Evolutionary conservation across 805 yeast species (phyloP), one percentile per base, ranked within the genome.

Genomic region (Cyberlindnera xishuangbannaensis): DNA sequence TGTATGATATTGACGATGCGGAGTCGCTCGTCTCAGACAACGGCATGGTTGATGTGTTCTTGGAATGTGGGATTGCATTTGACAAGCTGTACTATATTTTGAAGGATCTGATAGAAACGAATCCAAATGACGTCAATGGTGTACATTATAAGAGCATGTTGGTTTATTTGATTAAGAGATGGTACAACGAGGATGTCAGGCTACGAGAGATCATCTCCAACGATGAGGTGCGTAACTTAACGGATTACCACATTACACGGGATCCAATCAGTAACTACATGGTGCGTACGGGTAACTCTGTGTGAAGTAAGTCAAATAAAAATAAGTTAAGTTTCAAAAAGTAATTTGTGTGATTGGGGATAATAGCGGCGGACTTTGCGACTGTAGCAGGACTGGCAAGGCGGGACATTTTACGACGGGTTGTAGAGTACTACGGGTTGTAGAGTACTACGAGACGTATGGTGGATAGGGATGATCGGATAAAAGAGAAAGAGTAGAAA

Each of bases 181-280:
- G 92, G 92, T 81, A 76, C 55, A 57, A 66, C 28, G 65, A 66
- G 22, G 90, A 83, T 47, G 71, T 78, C 47, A 73, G 67, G 46
- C 59, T 83, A 41, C 65, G 83, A 48, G 83, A 76, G 37, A 59
- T 71, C 22, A 37, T 44, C n/a, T 37, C 46, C 5, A 37, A 37
- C 21, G 43, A 44, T n/a, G 46, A 44, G 22, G 43, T 44, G 21
- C 18, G 44, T 4, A 28, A 62, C 24, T 62, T 79, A 15, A 54
- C 59, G 11, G 65, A 58, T 15, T 81, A 79, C 50, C 54, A 67
- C 7, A 45, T 70, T 27, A 72, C 68, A 9, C 59, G 45, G 5
- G 88, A 81, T 53, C 90, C 88, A 8, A 63, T 81, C 25, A 64
- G 63, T 38, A 59, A 53, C 25, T 71, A 71, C 44, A 62, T 65